These are phyloP conservation scores for Pyrus betulifolia DNA, from an alignment of 306 rosid species.

Conservation along the genomic window DNA sequence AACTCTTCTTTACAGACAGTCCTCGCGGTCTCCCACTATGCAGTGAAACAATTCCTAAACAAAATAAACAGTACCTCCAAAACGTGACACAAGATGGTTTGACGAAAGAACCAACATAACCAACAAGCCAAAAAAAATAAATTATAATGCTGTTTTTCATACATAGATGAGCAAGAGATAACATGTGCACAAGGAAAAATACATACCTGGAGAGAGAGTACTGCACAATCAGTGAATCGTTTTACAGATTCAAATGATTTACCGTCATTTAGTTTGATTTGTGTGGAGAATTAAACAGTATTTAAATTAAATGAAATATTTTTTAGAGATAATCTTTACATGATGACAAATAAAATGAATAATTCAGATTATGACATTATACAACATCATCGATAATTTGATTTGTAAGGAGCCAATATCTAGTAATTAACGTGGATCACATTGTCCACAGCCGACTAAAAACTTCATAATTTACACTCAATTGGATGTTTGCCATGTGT, in stretches of 20 bases:
- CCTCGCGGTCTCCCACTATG: background rate
- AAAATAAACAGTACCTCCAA: background rate
- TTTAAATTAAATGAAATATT: no score
- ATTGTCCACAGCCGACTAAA: no score
- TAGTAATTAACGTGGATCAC: no score
- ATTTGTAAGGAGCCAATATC: no score
- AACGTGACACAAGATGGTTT: background rate
- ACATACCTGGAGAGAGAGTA: slow-evolving; percentile 85
- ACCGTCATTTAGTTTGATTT: no score
- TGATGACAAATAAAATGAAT: no score
- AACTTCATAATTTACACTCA: no score
- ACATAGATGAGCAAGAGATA: background rate
- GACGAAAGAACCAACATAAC: background rate
- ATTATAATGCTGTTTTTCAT: background rate
- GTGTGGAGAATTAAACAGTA: no score
- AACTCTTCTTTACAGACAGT: background rate
- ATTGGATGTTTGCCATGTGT: no score
- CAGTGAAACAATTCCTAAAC: background rate
- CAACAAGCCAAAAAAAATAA: background rate
- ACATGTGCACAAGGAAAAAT: background rate
- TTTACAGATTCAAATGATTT: slow-evolving; percentile 46
- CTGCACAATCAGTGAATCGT: slow-evolving; percentile 65
- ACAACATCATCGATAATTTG: no score
- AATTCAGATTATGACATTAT: no score
- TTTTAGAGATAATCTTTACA: no score